Base-by-base conservation (phyloP, 257 asterid genomes). In the Parsonsia alboflavescens region DNA sequence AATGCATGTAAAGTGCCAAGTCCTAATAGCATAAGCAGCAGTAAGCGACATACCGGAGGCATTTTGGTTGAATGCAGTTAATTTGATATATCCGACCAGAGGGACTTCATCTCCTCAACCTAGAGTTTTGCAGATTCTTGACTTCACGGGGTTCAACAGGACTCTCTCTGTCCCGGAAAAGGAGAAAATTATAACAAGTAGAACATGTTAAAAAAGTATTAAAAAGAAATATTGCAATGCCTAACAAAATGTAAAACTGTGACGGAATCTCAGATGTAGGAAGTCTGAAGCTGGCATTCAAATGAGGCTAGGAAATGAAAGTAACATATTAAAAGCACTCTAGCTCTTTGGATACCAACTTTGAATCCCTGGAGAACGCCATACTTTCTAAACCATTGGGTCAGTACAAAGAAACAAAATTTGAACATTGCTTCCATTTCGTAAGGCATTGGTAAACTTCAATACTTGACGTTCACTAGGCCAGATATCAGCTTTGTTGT, bases 61-160 rank as follows among this genome's bases (percentile, higher is more conserved):
- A 75, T 95, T 95, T 86, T 92, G 96, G 81, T 86, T 95, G 93
- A 95, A 95, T 77, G 98, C 84, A 66, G 96, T 86, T 68, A 95
- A 85, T 81, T 95, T 95, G 84, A 95, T 92, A 76, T 95, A 95
- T 83, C 99, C 99, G 72, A 95, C 76, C 80, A 79, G 86, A 73
- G 88, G 86, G 66, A 88, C 88, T 70, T 90, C 91, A 45, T 85
- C 82, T 67, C 89, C 96, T 61, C 66, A 71, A 45, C 90, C 87
- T 72, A 94, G 80, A 76, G 83, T 71, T 83, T 83, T 83, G 88
- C 99, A 95, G 82, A 95, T 78, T 78, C 88, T 87, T 21, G 99
- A 90, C 88, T 89, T 95, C 84, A 95, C 99, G 11, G 99, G 98
- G 81, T 90, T 95, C 75, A 95, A 73, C 62, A 85, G 76, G 73